These are phyloP conservation scores for Triangularia setosa DNA, from an alignment of 2,329 filamentous ascomycete species.

Conservation along the genomic window DNA sequence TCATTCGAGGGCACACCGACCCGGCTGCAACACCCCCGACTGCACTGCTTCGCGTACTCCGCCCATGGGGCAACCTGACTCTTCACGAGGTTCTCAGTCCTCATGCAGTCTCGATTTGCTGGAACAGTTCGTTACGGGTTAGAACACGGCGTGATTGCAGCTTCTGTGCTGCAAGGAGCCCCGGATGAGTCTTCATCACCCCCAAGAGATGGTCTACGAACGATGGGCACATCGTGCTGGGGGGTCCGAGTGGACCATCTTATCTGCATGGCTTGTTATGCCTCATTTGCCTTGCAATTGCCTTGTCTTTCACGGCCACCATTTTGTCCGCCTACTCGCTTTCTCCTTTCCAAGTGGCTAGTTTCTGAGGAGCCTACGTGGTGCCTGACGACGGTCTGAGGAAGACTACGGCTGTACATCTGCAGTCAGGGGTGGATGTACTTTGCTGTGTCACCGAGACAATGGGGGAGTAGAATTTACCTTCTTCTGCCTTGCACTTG, in stretches of 20 bases:
- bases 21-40: neutral
- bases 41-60: neutral
- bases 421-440: neutral
- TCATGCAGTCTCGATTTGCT: neutral
- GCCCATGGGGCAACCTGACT: constrained; percentile 8
- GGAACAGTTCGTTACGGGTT: constrained; percentile 2
- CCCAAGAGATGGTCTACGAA: neutral
- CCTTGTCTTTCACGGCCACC: constrained; percentile 3
- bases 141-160: neutral
- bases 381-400: constrained; percentile 7
- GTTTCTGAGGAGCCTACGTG: constrained; percentile 12
- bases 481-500: neutral
- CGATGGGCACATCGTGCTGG: neutral
- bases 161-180: neutral
- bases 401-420: neutral
- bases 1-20: neutral
- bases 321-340: constrained; percentile 12
- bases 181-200: neutral
- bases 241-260: constrained; percentile 6
- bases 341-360: constrained; percentile 7
- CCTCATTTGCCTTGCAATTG: constrained; percentile 10
- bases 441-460: constrained; percentile 5
- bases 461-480: neutral
- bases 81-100: neutral
- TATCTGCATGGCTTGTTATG: constrained; percentile 2